Percentiles rank a stretch among this genome's conserved stretches.
phyloP scores from a whole-genome alignment of 371 early-diverging fungal species.

The Mortierella sp. region DNA sequence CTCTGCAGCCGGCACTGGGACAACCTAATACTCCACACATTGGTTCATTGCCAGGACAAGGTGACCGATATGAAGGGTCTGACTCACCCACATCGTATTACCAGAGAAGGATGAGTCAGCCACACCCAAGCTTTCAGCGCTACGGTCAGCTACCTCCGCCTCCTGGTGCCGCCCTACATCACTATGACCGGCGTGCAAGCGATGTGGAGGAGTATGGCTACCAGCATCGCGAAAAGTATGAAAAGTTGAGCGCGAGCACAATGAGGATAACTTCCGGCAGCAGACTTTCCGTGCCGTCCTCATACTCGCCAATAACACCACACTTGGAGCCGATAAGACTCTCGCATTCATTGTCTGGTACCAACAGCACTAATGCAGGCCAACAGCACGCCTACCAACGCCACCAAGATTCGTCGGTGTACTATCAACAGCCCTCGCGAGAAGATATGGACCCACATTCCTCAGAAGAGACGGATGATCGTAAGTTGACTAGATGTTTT shows the following conservation, averaged over 20 bases:
- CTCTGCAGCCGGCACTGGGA: slow-evolving; percentile 1
- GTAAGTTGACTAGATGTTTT: slow-evolving; percentile 21
- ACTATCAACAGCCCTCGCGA: slow-evolving; percentile 13
- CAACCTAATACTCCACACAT: slow-evolving; percentile 3
- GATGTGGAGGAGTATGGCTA: slow-evolving; percentile 23
- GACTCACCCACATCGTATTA: slow-evolving; percentile 8
- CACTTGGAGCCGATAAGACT: slow-evolving; percentile 9
- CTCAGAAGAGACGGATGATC: slow-evolving; percentile 19
- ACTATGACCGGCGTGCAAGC: slow-evolving; percentile 33
- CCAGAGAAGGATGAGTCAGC: slow-evolving; percentile 48
- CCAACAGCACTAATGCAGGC: not conserved
- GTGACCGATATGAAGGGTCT: slow-evolving; percentile 16
- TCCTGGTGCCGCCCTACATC: not conserved
- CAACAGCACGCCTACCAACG: slow-evolving; percentile 14
- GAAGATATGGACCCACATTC: slow-evolving; percentile 1
- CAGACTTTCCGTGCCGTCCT: no score
- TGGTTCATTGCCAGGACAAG: slow-evolving; percentile 7
- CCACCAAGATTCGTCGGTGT: not conserved
- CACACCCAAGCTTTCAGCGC: slow-evolving; percentile 18
- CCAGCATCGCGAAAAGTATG: slow-evolving; percentile 33
- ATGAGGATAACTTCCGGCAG: slow-evolving; percentile 11
- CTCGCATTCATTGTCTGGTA: slow-evolving; percentile 8
- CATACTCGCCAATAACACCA: no score
- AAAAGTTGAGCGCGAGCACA: slow-evolving; percentile 15
- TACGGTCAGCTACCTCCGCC: slow-evolving; percentile 16